Conservation (phyloP, 352 stramenopile species). For the Pythium phragmitis region DNA sequence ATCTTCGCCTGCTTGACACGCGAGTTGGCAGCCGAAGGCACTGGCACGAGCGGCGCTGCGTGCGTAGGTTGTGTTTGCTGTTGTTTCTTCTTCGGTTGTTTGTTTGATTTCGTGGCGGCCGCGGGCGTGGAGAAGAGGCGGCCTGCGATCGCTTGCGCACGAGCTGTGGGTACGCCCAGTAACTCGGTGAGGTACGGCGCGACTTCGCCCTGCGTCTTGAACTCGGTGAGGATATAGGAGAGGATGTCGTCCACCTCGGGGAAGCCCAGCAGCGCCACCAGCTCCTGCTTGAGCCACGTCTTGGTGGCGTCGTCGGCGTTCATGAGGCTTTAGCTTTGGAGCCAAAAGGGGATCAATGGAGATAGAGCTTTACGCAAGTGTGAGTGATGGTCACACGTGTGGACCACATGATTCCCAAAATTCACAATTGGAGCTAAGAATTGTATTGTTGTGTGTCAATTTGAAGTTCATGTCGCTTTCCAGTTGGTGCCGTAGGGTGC, state of each 20-base stretch:
- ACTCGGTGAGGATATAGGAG: constrained; percentile 46
- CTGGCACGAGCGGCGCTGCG: constrained; percentile 35
- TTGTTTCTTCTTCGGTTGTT: neutral
- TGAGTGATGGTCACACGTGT: constrained; percentile 12
- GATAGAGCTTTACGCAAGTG: neutral
- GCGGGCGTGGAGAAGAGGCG: constrained; percentile 33
- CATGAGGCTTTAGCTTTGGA: constrained; percentile 11
- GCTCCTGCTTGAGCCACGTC: constrained; percentile 57
- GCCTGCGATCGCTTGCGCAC: constrained; percentile 47
- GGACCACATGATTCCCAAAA: constrained; percentile 2
- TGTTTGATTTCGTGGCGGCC: neutral
- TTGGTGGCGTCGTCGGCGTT: constrained; percentile 35
- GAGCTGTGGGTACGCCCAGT: constrained; percentile 46
- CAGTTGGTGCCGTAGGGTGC: neutral
- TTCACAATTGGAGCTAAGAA: constrained; percentile 1
- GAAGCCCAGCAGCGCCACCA: constrained; percentile 64
- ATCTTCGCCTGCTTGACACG: constrained; percentile 45
- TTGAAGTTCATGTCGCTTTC: neutral
- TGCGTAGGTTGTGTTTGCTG: neutral
- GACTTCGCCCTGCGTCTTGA: constrained; percentile 46
- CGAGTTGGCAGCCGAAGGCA: constrained; percentile 40
- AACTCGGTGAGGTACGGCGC: constrained; percentile 67
- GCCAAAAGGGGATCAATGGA: neutral
- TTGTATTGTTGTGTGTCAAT: neutral
- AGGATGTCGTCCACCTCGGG: constrained; percentile 71